Base-by-base conservation (phyloP, 768 basidiomycete genomes). In the Phaffia australis region DNA sequence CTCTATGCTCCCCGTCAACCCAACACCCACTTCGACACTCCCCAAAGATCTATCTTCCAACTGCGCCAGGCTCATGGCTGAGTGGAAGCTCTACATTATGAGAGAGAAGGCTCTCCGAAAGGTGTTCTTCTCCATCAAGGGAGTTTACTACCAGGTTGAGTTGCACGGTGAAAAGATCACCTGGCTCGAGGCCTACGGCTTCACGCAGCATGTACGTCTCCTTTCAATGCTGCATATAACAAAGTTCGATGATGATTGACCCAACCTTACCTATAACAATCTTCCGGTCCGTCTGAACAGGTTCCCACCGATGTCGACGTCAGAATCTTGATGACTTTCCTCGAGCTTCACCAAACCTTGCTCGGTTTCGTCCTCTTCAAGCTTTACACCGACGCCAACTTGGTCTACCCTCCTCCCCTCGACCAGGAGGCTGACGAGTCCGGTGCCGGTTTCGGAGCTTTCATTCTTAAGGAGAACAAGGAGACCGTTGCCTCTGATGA, bases 1-100 rank as follows among this genome's bases (percentile, higher is more conserved):
- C 74, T 85, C 94, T 11, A 85, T 87, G 14, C 81, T 99, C 18
- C 94, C 94, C 48, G 55, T 60, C 55, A 63, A 55, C 87, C 89
- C n/a, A 86, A 84, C 71, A 81, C 84, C 69, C 84, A 86, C 35
- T 80, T 71, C 63, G 29, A 69, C 61, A 29, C 75, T 98, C 27
- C 85, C 92, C 3, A 80, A 88, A 1, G 83, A 88, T 56, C 82
- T 95, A 70, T 83, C 94, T 60, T 85, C 90, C 74, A 94, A 93
- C 75, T 98, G 95, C 76, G 81, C 86, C 32, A 85, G 89, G 56
- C 81, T 99, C 46, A 83, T 90, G 9, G 84, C 90, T 23, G 92
- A 99, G 80, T 99, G 94, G 94, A 90, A 97, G 76, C 79, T 97
- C 35, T 99, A 92, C 77, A 81, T 93, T 49, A 89, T 98, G 84